phyloP scores from a whole-genome alignment of 106 monocot genomes.

The Dactylorhiza incarnata region DNA sequence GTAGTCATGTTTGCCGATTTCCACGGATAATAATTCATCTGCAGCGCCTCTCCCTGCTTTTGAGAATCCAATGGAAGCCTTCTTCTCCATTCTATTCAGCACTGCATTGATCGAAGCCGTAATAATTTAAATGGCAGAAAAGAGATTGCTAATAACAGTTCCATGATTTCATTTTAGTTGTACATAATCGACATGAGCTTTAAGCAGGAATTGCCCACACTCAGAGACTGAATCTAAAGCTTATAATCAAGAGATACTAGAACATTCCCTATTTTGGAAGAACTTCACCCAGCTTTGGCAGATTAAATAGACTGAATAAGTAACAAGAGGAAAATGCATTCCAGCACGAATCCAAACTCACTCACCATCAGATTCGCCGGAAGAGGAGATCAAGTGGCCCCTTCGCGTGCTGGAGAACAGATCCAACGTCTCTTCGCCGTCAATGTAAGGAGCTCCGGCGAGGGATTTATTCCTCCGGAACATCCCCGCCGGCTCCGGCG shows the following conservation, averaged over 20 bases:
- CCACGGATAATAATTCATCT: conserved; percentile 19
- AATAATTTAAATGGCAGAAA: neutral
- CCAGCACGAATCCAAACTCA: neutral
- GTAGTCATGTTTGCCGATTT: conserved; percentile 25
- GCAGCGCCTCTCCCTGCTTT: conserved; percentile 5
- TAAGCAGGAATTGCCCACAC: neutral
- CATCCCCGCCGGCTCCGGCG: neutral
- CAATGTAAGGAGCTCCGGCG: neutral
- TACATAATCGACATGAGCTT: neutral
- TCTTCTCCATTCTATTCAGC: neutral
- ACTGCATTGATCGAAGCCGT: neutral
- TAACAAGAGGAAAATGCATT: neutral
- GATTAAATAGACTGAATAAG: neutral
- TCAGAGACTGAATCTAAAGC: neutral
- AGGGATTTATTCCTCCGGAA: neutral
- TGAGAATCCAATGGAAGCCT: neutral
- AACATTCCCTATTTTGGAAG: neutral
- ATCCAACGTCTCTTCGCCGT: neutral
- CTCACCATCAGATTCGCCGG: conserved; percentile 4
- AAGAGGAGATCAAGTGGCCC: neutral
- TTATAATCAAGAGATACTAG: neutral
- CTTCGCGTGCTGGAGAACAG: neutral
- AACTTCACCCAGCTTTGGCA: neutral
- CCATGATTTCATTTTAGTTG: neutral
- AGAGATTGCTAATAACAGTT: neutral